phyloP scores from a whole-genome alignment of 192 early-diverging fungal genomes.

The Thamnidium elegans region DNA sequence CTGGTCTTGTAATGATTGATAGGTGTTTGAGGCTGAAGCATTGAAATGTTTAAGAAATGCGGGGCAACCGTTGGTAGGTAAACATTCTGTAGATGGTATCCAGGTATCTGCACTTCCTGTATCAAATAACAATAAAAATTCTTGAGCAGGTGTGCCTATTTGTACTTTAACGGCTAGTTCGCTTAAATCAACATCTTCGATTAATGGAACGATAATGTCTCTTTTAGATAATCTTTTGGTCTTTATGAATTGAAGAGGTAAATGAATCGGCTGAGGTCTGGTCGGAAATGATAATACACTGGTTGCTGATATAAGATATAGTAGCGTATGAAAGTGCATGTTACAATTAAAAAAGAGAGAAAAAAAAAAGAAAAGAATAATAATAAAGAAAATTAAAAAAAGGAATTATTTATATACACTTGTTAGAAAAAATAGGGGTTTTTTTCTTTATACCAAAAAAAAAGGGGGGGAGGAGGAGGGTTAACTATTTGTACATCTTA shows the following conservation, averaged over 20 bases:
- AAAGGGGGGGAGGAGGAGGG: too few species aligned
- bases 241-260: neutral
- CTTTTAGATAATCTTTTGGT: neutral
- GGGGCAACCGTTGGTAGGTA: neutral
- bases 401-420: neutral
- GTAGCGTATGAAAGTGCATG: neutral
- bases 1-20: neutral
- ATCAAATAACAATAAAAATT: constrained; percentile 29
- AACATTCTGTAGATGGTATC: constrained; percentile 26
- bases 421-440: too few species aligned
- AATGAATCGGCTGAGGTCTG: neutral
- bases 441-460: too few species aligned
- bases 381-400: too few species aligned
- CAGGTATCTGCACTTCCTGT: constrained; percentile 37
- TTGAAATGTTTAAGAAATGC: constrained; percentile 3
- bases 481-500: too few species aligned
- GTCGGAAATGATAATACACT: neutral
- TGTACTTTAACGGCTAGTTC: constrained; percentile 24
- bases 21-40: constrained; percentile 12
- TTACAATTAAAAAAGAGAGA: neutral
- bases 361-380: neutral
- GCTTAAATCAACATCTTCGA: constrained; percentile 22
- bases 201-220: neutral
- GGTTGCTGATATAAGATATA: neutral
- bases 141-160: constrained; percentile 28